Conservation (phyloP, 31 red algal genomes). For the Porphyra umbilicalis region DNA sequence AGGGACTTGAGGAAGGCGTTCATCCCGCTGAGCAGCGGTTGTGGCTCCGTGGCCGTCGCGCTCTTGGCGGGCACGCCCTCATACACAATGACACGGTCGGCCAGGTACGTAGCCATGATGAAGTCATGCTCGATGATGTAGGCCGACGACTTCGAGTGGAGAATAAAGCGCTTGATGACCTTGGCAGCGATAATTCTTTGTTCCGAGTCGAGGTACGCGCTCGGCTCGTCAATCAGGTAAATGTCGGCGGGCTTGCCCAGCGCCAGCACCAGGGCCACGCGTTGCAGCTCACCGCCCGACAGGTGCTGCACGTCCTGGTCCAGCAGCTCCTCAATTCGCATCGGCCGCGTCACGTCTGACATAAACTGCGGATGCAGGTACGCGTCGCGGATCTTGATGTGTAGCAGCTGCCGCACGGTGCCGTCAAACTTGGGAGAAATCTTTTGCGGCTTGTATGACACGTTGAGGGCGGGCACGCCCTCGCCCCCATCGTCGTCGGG, state of each 20-base stretch:
- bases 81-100: constrained; percentile 93
- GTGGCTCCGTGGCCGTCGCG: constrained; percentile 63
- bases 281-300: constrained; percentile 95
- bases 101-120: constrained; percentile 97
- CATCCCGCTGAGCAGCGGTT: constrained; percentile 85
- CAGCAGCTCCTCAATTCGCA: constrained; percentile 78
- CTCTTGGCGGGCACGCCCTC: constrained; percentile 72
- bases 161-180: constrained; percentile 97
- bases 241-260: constrained; percentile 93
- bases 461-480: constrained; percentile 79
- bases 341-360: constrained; percentile 91
- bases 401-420: constrained; percentile 86
- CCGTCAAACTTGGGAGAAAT: constrained; percentile 97
- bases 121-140: constrained; percentile 99
- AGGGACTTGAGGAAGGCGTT: constrained; percentile 84
- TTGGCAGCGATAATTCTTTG: constrained; percentile 93
- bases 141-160: constrained; percentile 96
- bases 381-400: constrained; percentile 66
- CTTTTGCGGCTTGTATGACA: constrained; percentile 99
- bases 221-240: constrained; percentile 94
- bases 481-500: constrained; percentile 67
- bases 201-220: constrained; percentile 93
- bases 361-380: constrained; percentile 95
- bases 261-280: constrained; percentile 90
- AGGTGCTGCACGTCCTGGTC: constrained; percentile 92